A percentile compares a stretch with the other conserved stretches of the same genome.
Evolutionary conservation across 805 yeast species (phyloP).

Genomic region (Nakazawaea siamensis): DNA sequence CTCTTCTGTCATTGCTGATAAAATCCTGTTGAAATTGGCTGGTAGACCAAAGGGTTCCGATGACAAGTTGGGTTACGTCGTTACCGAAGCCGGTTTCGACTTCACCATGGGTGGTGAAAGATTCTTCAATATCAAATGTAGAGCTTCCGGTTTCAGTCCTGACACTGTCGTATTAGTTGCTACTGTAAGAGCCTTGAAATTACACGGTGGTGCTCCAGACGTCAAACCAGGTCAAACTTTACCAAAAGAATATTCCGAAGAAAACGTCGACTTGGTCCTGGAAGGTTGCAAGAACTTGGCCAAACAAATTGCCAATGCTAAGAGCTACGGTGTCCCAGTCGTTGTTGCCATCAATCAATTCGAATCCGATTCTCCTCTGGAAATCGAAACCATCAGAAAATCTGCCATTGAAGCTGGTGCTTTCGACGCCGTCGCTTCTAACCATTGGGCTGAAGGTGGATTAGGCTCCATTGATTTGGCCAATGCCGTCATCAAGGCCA

Average conservation of each 20-base stretch:
- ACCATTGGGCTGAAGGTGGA: constrained; percentile 89
- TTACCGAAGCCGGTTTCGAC: constrained; percentile 86
- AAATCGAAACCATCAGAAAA: constrained; percentile 59
- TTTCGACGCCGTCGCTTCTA: constrained; percentile 65
- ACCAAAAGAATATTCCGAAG: constrained; percentile 65
- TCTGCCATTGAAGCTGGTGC: constrained; percentile 75
- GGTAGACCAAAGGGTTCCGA: constrained; percentile 31
- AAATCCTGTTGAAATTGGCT: constrained; percentile 70
- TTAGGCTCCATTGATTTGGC: constrained; percentile 72
- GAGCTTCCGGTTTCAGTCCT: constrained; percentile 73
- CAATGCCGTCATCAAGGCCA: constrained; percentile 56
- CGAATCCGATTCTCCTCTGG: constrained; percentile 63
- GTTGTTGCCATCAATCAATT: constrained; percentile 78
- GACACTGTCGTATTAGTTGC: constrained; percentile 78
- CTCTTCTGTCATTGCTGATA: constrained; percentile 74
- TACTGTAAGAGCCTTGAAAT: constrained; percentile 75
- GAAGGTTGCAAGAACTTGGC: constrained; percentile 69
- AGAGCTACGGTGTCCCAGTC: constrained; percentile 66
- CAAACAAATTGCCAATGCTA: constrained; percentile 70
- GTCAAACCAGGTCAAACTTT: constrained; percentile 79
- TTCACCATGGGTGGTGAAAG: constrained; percentile 92
- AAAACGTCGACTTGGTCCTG: constrained; percentile 59
- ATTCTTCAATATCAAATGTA: constrained; percentile 73
- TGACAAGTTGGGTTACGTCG: constrained; percentile 61
- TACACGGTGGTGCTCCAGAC: constrained; percentile 86